Evolutionary conservation across 495 filamentous ascomycete genomes (phyloP), one percentile per base, ranked within the genome.

Genomic region (Astrocystis sublimbata): DNA sequence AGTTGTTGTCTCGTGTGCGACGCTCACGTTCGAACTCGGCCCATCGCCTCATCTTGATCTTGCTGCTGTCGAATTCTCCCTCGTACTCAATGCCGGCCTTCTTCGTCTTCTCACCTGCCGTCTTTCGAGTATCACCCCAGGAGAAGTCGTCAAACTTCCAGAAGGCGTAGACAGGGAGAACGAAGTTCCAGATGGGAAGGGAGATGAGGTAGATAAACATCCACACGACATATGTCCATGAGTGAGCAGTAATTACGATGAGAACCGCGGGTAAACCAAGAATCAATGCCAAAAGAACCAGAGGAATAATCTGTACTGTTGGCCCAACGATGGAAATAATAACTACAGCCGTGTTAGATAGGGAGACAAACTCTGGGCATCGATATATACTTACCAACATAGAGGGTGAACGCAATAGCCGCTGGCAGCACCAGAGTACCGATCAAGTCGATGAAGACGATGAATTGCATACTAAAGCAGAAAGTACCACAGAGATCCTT

Each of bases 121-220:
- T 96, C 85, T 98, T 96, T 28, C 96, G 86, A 28, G 96, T 99
- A 67, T 99, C 96, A 64, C 96, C 96, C 94, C 96, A 99, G 70
- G 90, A 94, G 81, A 99, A 99, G 76, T 99, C 96, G 70, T 99
- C 96, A 73, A 99, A 99, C 73, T 99, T 97, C 96, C 96, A 99
- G 80, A 92, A 99, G 6, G 96, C 90, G 69, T 99, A 99, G 15
- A 84, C 84, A 0, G 96, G 96, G 3, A 99, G 88, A 15, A 99
- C 82, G 65, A 97, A 96, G 75, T 99, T 99, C 96, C 96, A 99
- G 59, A 99, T 85, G 0, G 96, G 96, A 0, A 99, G 86, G 0
- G 94, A 97, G 42, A 92, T 36, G 17, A 99, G 86, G 65, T 99
- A 99, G 74, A 98, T 92, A 15, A 91, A 68, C 96, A 99, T 97